Base-by-base conservation (phyloP, 192 early-diverging fungal species). In the Bifiguratus adelaidae region DNA sequence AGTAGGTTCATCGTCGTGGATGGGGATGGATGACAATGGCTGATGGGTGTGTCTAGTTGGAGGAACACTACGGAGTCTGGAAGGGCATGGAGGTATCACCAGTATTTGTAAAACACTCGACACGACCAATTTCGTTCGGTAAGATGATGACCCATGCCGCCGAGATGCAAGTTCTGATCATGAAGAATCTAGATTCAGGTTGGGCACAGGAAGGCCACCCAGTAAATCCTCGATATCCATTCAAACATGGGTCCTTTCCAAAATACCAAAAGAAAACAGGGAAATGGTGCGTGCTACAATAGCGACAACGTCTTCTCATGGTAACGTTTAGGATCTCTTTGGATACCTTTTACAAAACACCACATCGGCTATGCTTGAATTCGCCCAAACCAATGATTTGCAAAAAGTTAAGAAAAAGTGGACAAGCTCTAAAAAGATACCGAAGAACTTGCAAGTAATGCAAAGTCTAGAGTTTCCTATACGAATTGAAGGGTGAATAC, bases 321-420 rank as follows among this genome's bases (percentile, higher is more conserved):
- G n/a, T n/a, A n/a, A n/a, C n/a, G n/a, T 24, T 2, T 52, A 71
- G 68, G 61, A 80, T 58, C 55, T 77, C 9, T 61, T 80, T 37
- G 73, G 71, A 0, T 67, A 64, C 33, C 41, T 75, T 15, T 55
- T 80, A 53, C 50, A 63, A 19, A 50, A 70, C 24, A 69, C 73
- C 1, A 68, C 70, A 13, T 61, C 70, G 24, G 78, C 78, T 7
- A 35, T 80, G 9, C 53, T 71, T 16, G 61, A 77, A 33, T 80
- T 73, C 48, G 63, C 64, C 4, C 58, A 61, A 29, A 64, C 66
- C 7, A 57, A 63, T 29, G 74, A 80, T 49, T 33, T 76, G 15
- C 73, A 74, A 45, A 44, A 52, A 19, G 68, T 68, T 21, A 77
- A 70, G 25, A 77, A 80, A 50, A 80, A 79, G 42, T 79, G 58